Conservation (phyloP, 495 filamentous ascomycete genomes). For the Penicillium salamii region DNA sequence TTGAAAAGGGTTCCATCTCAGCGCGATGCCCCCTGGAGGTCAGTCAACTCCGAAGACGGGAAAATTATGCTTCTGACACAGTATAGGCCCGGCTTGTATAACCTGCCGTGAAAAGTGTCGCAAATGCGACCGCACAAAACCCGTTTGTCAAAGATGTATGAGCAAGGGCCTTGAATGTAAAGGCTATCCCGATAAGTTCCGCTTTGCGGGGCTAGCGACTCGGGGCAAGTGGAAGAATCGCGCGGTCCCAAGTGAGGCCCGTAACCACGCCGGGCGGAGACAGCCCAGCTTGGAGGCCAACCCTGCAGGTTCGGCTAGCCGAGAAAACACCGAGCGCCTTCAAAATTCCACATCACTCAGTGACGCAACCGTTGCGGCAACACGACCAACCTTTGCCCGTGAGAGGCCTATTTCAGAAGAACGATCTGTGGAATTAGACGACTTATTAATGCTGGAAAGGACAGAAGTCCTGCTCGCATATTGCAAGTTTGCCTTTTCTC, state of each 20-base stretch:
- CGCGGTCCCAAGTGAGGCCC: conserved; percentile 1
- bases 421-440: not conserved
- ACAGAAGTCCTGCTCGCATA: conserved; percentile 20
- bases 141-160: conserved; percentile 25
- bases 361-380: not conserved
- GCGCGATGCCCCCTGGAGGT: conserved; percentile 1
- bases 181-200: conserved; percentile 41
- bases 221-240: conserved; percentile 36
- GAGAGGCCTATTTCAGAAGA: not conserved
- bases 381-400: not conserved
- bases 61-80: not conserved
- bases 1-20: too few relatives aligned
- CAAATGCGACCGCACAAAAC: conserved; percentile 29
- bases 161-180: conserved; percentile 29
- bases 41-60: not conserved
- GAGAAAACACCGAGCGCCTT: not conserved
- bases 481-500: conserved; percentile 14
- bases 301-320: conserved; percentile 4
- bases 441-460: conserved; percentile 8
- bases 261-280: not conserved
- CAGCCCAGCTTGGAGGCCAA: not conserved
- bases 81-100: conserved; percentile 26
- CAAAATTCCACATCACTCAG: too few relatives aligned
- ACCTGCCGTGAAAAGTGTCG: conserved; percentile 35
- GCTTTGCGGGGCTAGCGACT: conserved; percentile 37